Evolutionary conservation across 2,329 filamentous ascomycete genomes (phyloP).

Genomic region (Teratosphaeria viscida): DNA sequence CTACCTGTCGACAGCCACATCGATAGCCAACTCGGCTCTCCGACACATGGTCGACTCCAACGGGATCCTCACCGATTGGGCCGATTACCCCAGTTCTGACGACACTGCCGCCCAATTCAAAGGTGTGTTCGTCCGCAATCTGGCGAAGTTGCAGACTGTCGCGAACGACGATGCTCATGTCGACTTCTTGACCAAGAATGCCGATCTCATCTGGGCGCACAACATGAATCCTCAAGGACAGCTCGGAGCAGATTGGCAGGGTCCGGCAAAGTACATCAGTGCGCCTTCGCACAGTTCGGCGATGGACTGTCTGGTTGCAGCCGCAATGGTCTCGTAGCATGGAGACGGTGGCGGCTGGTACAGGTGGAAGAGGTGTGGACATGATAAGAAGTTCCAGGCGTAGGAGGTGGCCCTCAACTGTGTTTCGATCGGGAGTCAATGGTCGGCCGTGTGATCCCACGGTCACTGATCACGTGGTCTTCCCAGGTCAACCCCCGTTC

Average conservation of each 20-base stretch:
- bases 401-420: background rate
- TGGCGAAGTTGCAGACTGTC: conserved; percentile 45
- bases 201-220: conserved; percentile 52
- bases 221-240: conserved; percentile 42
- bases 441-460: background rate
- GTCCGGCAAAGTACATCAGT: conserved; percentile 42
- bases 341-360: background rate
- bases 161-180: conserved; percentile 41
- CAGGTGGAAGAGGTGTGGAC: background rate
- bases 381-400: background rate
- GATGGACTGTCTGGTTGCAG: conserved; percentile 57
- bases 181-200: conserved; percentile 49
- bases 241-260: conserved; percentile 51
- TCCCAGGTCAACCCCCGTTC: no score
- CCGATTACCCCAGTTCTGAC: conserved; percentile 14
- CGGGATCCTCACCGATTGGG: conserved; percentile 29
- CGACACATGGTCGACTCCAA: conserved; percentile 24
- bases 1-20: conserved; percentile 24
- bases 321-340: conserved; percentile 20
- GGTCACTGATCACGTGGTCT: no score
- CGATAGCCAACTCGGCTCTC: conserved; percentile 30
- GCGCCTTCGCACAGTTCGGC: conserved; percentile 55
- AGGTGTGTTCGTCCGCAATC: conserved; percentile 58
- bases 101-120: conserved; percentile 53
- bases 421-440: background rate